phyloP scores from a whole-genome alignment of 139 green algal genomes.

The Bryopsis sp. region DNA sequence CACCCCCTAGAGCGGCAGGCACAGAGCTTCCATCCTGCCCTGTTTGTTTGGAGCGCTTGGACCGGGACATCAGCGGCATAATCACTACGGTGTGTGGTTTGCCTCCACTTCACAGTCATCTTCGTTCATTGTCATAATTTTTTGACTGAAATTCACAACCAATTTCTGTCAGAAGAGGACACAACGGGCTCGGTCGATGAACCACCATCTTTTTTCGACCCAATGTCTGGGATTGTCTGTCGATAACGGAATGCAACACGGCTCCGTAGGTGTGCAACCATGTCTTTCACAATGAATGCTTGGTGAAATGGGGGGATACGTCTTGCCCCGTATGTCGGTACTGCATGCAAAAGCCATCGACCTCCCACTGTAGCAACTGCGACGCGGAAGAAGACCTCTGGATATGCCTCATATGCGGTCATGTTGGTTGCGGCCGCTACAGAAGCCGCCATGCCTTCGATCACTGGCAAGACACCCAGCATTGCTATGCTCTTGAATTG shows the following conservation, averaged over 20 bases:
- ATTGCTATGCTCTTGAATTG: constrained; percentile 92
- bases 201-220: not conserved
- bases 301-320: constrained; percentile 80
- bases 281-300: constrained; percentile 89
- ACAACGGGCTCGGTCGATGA: not conserved
- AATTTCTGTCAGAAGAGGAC: too few relatives aligned
- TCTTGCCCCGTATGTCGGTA: constrained; percentile 89
- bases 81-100: constrained; percentile 77
- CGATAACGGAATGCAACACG: too few relatives aligned
- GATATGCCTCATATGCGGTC: constrained; percentile 98
- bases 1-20: constrained; percentile 34
- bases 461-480: constrained; percentile 73
- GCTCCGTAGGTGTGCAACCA: constrained; percentile 77
- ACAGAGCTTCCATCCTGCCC: constrained; percentile 89
- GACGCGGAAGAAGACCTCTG: constrained; percentile 70
- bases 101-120: too few relatives aligned
- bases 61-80: constrained; percentile 86
- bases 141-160: too few relatives aligned
- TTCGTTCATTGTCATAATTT: too few relatives aligned
- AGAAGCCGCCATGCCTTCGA: constrained; percentile 61
- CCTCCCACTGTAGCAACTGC: constrained; percentile 63
- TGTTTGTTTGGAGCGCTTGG: constrained; percentile 93
- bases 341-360: constrained; percentile 41
- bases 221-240: not conserved
- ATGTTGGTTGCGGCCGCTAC: constrained; percentile 90